Conservation (phyloP, 441 rosid genomes). For the Adansonia madagascariensis region DNA sequence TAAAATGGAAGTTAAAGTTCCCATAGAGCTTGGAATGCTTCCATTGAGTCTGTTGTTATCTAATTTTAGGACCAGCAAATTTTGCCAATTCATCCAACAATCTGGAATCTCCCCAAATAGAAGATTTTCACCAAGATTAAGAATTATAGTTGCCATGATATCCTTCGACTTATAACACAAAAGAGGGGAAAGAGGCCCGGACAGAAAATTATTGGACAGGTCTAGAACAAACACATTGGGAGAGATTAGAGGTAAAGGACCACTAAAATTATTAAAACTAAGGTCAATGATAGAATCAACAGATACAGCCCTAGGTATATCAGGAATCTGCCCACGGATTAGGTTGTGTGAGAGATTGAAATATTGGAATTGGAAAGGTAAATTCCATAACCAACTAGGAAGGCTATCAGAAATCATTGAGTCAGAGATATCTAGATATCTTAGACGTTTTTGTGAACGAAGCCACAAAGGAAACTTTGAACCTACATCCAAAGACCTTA, state of each 20-base stretch:
- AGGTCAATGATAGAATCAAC: slow-evolving; percentile 2
- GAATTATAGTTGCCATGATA: not conserved
- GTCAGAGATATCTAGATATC: slow-evolving; percentile 17
- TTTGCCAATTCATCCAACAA: slow-evolving; percentile 25
- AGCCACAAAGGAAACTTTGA: slow-evolving; percentile 21
- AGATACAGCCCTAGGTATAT: not conserved
- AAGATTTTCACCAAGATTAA: slow-evolving; percentile 5
- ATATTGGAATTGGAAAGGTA: not conserved
- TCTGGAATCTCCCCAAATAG: slow-evolving; percentile 24
- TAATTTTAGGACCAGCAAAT: not conserved
- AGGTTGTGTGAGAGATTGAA: slow-evolving; percentile 17
- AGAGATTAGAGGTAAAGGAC: slow-evolving; percentile 12
- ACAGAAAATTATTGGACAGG: slow-evolving; percentile 26
- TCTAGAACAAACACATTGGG: not conserved
- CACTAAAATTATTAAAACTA: slow-evolving; percentile 13
- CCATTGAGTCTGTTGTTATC: not conserved
- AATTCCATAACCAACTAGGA: slow-evolving; percentile 25
- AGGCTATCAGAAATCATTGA: slow-evolving; percentile 3
- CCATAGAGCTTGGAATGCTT: slow-evolving; percentile 21
- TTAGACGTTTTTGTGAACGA: not conserved
- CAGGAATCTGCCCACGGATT: slow-evolving; percentile 13
- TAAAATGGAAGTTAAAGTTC: not conserved
- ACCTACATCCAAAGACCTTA: slow-evolving; percentile 12
- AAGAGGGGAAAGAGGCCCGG: slow-evolving; percentile 17
- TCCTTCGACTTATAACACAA: not conserved